Percentiles rank a stretch among this genome's conserved stretches.
Evolutionary conservation across 805 yeast species (phyloP).

Genomic region (Candida ipomoeae): DNA sequence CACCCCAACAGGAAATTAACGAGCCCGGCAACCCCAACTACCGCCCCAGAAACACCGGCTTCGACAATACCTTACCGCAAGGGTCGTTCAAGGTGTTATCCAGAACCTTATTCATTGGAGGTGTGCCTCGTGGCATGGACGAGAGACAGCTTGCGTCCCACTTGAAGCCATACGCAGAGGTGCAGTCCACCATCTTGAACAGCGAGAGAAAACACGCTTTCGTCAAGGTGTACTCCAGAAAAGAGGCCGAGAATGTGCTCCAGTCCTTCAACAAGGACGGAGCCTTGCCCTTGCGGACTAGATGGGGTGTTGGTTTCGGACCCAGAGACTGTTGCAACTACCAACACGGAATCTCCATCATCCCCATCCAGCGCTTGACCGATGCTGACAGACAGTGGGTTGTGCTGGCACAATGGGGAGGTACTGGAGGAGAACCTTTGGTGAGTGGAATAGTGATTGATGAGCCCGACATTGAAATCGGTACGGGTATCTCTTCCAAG

Average conservation of each 20-base stretch:
- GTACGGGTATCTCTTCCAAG: slow-evolving; percentile 88
- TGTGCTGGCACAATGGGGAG: slow-evolving; percentile 91
- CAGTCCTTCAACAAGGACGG: slow-evolving; percentile 68
- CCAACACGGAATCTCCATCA: slow-evolving; percentile 81
- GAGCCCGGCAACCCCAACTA: slow-evolving; percentile 69
- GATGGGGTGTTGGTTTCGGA: slow-evolving; percentile 99
- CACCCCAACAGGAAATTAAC: slow-evolving; percentile 48
- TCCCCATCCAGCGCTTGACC: slow-evolving; percentile 82
- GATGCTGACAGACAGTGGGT: slow-evolving; percentile 94
- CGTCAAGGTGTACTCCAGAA: slow-evolving; percentile 87
- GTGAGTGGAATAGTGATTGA: slow-evolving; percentile 80
- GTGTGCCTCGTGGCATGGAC: slow-evolving; percentile 80
- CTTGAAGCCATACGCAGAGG: slow-evolving; percentile 82
- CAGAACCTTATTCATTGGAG: slow-evolving; percentile 91
- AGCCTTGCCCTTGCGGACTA: slow-evolving; percentile 63
- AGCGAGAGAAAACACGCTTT: slow-evolving; percentile 92
- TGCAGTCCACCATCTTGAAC: slow-evolving; percentile 85
- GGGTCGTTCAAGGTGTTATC: slow-evolving; percentile 80
- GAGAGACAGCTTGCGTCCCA: slow-evolving; percentile 66
- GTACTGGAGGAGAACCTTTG: slow-evolving; percentile 85
- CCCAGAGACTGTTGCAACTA: slow-evolving; percentile 98
- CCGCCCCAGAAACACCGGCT: slow-evolving; percentile 68
- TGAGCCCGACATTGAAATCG: slow-evolving; percentile 97
- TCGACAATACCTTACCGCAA: slow-evolving; percentile 68
- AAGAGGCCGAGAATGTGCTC: slow-evolving; percentile 83